Evolutionary conservation across 495 filamentous ascomycete genomes (phyloP).

Genomic region (Letharia lupina): DNA sequence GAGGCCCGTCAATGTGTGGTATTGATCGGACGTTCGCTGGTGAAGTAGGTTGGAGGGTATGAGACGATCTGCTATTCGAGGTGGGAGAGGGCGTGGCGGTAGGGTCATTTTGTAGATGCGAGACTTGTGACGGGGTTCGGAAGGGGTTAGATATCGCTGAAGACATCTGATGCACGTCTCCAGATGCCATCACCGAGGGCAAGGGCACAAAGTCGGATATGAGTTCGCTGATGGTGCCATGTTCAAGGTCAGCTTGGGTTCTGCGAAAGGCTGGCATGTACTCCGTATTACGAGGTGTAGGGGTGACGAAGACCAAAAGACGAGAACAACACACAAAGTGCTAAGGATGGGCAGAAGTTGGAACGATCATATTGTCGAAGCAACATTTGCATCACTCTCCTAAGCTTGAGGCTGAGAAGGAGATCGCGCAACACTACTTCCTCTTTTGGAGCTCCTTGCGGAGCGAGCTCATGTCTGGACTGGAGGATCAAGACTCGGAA

Average conservation of each 20-base stretch:
- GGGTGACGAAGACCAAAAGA: background rate
- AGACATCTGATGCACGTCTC: conserved; percentile 34
- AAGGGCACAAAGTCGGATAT: conserved; percentile 37
- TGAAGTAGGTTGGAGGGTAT: conserved; percentile 31
- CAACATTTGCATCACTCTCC: background rate
- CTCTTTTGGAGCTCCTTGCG: background rate
- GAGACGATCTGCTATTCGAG: background rate
- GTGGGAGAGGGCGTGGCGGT: conserved; percentile 6
- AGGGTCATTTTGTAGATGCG: conserved; percentile 17
- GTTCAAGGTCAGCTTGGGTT: conserved; percentile 37
- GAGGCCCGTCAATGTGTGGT: conserved; percentile 15
- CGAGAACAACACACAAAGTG: background rate
- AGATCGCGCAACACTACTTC: background rate
- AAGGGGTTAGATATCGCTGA: conserved; percentile 25
- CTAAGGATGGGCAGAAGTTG: background rate
- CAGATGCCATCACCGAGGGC: conserved; percentile 45
- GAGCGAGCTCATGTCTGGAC: background rate
- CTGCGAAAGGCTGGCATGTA: background rate
- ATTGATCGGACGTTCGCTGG: conserved; percentile 26
- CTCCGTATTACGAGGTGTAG: background rate
- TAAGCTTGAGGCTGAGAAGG: background rate
- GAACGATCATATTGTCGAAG: background rate
- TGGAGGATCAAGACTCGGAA: background rate
- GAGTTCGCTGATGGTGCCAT: conserved; percentile 40
- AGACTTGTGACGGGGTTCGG: conserved; percentile 25